Evolutionary conservation across 805 yeast genomes (phyloP).

Genomic region (Pichia sporocuriosa): DNA sequence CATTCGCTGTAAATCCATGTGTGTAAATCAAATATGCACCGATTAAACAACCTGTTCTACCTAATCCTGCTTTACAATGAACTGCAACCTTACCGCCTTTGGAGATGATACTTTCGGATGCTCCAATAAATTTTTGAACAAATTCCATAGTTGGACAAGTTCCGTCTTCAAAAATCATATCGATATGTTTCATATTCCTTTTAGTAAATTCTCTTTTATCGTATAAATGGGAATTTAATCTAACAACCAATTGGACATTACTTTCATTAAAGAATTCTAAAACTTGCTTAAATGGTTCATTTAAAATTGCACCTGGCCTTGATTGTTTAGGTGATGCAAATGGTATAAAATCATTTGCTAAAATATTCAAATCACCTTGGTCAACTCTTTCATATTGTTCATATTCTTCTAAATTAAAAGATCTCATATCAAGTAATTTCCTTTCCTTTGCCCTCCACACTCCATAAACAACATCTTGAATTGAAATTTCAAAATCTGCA

Average conservation of each 20-base stretch:
- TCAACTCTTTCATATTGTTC: conserved; percentile 94
- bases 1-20: conserved; percentile 94
- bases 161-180: conserved; percentile 96
- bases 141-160: conserved; percentile 94
- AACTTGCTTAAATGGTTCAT: conserved; percentile 77
- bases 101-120: conserved; percentile 81
- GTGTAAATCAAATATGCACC: conserved; percentile 96
- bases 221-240: conserved; percentile 87
- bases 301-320: conserved; percentile 43
- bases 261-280: conserved; percentile 64
- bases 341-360: conserved; percentile 92
- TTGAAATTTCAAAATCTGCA: conserved; percentile 88
- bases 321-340: conserved; percentile 92
- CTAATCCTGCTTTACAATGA: conserved; percentile 98
- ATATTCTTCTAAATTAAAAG: conserved; percentile 86
- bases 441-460: conserved; percentile 97
- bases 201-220: conserved; percentile 78
- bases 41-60: conserved; percentile 95
- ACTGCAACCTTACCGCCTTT: conserved; percentile 93
- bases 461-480: conserved; percentile 93
- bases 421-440: conserved; percentile 77
- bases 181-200: conserved; percentile 81
- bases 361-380: conserved; percentile 90
- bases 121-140: conserved; percentile 89
- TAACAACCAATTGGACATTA: conserved; percentile 81